These are phyloP conservation scores for Carnegiea gigantea DNA, from an alignment of 179 eudicot species.

Conservation along the genomic window DNA sequence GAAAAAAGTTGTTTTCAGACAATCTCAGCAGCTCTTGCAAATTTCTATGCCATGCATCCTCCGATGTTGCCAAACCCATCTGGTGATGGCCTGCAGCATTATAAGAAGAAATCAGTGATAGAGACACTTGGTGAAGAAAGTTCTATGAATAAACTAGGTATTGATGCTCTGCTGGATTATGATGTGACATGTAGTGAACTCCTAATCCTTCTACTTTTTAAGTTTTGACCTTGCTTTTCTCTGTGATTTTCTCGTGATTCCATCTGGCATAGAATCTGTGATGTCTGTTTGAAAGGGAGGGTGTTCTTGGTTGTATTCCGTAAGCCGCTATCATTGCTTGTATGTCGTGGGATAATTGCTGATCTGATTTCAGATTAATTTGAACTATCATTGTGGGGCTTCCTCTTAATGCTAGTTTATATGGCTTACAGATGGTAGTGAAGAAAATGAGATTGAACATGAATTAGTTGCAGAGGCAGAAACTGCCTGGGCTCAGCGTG, in stretches of 20 bases:
- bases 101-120: conserved; percentile 35
- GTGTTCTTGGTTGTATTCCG: neutral
- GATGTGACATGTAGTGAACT: neutral
- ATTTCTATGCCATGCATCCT: conserved; percentile 96
- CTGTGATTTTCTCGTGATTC: neutral
- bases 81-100: conserved; percentile 68
- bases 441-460: conserved; percentile 47
- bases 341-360: neutral
- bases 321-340: neutral
- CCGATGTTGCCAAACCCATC: conserved; percentile 93
- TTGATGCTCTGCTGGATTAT: neutral
- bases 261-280: neutral
- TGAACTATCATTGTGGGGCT: neutral
- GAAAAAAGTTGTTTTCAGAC: conserved; percentile 67
- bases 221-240: neutral
- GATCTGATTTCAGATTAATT: neutral
- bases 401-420: neutral
- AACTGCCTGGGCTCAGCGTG: conserved; percentile 96
- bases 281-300: neutral
- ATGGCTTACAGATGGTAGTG: conserved; percentile 33
- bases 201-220: neutral
- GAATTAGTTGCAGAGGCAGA: conserved; percentile 90
- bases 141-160: conserved; percentile 34
- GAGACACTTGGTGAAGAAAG: conserved; percentile 35
- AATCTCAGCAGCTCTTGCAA: conserved; percentile 75